Percentiles rank a stretch among this genome's conserved stretches.
phyloP scores from a whole-genome alignment of 2,329 filamentous ascomycete species.

The Cryoendolithus antarcticus region DNA sequence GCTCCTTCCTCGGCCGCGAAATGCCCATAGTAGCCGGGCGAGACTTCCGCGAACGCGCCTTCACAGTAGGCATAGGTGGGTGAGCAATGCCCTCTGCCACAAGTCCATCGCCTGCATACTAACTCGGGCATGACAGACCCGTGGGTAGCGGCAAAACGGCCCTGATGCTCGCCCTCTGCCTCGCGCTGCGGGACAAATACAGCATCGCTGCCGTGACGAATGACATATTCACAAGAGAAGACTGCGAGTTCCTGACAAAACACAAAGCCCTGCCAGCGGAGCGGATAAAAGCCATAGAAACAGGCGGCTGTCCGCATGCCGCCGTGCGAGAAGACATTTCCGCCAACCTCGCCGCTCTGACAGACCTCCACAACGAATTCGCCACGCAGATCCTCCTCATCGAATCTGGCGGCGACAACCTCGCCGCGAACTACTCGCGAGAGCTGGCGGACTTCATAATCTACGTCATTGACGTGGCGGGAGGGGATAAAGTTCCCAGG shows the following conservation, averaged over 20 bases:
- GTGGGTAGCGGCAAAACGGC: constrained; percentile 97
- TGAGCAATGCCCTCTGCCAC: constrained; percentile 45
- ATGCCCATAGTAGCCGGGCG: constrained; percentile 87
- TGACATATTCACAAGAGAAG: constrained; percentile 96
- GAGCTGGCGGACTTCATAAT: constrained; percentile 96
- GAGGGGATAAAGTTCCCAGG: constrained; percentile 89
- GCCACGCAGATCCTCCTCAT: constrained; percentile 77
- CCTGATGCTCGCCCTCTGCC: constrained; percentile 87
- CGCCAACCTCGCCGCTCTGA: constrained; percentile 82
- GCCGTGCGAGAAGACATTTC: constrained; percentile 95
- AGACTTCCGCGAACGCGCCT: constrained; percentile 78
- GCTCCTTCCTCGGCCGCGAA: constrained; percentile 78
- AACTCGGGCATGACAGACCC: constrained; percentile 44
- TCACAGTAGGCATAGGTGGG: constrained; percentile 97
- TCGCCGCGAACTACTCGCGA: constrained; percentile 89
- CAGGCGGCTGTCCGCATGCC: constrained; percentile 91
- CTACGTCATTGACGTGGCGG: constrained; percentile 95
- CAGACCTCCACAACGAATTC: constrained; percentile 75
- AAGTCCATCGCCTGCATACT: background rate
- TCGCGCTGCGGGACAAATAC: constrained; percentile 65
- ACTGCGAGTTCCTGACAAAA: constrained; percentile 90
- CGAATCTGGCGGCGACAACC: constrained; percentile 89
- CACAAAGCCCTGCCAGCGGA: constrained; percentile 69
- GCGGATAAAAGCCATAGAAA: constrained; percentile 92
- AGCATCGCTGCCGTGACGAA: constrained; percentile 93